Evolutionary conservation across 805 yeast genomes (phyloP).

Genomic region (Candida corydali): DNA sequence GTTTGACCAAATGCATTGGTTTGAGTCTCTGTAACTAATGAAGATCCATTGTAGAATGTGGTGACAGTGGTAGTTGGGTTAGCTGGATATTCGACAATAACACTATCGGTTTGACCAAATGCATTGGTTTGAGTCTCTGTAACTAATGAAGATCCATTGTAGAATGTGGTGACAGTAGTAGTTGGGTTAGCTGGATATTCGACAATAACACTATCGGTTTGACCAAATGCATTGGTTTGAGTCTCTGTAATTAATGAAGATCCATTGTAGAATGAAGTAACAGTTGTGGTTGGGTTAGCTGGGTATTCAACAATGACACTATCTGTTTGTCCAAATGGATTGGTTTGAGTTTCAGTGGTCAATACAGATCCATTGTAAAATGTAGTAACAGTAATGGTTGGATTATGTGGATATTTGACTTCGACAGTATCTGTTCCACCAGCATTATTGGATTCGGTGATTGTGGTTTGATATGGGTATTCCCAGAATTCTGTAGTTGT

Average conservation of each 20-base stretch:
- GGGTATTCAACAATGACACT: conserved; percentile 10
- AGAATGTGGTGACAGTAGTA: conserved; percentile 8
- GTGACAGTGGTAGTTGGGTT: conserved; percentile 13
- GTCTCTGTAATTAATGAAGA: conserved; percentile 14
- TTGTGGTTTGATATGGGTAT: background rate
- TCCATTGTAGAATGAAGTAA: background rate
- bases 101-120: conserved; percentile 5
- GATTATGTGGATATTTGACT: conserved; percentile 6
- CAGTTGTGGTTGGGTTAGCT: background rate
- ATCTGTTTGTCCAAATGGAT: conserved; percentile 8
- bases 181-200: conserved; percentile 13
- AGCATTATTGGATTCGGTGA: background rate
- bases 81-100: conserved; percentile 7
- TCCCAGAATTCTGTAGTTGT: background rate
- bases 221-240: conserved; percentile 11
- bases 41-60: conserved; percentile 7
- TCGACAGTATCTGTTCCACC: conserved; percentile 9
- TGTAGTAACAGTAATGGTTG: background rate
- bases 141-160: background rate
- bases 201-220: conserved; percentile 15
- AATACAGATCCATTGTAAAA: too few relatives aligned
- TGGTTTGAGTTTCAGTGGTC: background rate
- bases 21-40: conserved; percentile 12
- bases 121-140: conserved; percentile 6
- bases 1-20: conserved; percentile 9